phyloP scores from a whole-genome alignment of 352 stramenopile genomes.

The Phytophthora tentaculata region DNA sequence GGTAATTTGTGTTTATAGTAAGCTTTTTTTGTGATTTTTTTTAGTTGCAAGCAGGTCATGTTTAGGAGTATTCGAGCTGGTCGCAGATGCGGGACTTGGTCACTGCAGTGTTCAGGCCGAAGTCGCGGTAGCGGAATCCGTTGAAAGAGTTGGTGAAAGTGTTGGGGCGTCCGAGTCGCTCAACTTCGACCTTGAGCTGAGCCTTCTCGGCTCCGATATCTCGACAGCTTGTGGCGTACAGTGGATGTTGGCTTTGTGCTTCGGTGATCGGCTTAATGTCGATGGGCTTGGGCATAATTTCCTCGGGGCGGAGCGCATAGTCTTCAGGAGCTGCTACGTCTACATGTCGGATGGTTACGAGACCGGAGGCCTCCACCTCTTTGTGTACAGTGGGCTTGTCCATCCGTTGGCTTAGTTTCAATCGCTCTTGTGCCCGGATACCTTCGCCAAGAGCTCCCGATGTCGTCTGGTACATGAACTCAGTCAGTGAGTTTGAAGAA shows the following conservation, averaged over 20 bases:
- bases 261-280: conserved; percentile 72
- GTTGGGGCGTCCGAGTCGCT: conserved; percentile 69
- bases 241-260: conserved; percentile 60
- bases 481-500: conserved; percentile 41
- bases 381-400: conserved; percentile 71
- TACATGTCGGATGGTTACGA: conserved; percentile 59
- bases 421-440: conserved; percentile 47
- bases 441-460: conserved; percentile 59
- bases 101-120: conserved; percentile 80
- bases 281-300: conserved; percentile 55
- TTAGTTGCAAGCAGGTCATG: neutral
- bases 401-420: conserved; percentile 77
- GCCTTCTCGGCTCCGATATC: conserved; percentile 80
- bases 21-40: conserved; percentile 1
- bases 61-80: conserved; percentile 68
- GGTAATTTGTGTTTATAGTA: conserved; percentile 33
- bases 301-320: conserved; percentile 54
- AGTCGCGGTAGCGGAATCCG: conserved; percentile 85
- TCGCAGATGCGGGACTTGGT: conserved; percentile 85
- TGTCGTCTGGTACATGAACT: conserved; percentile 88
- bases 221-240: conserved; percentile 79
- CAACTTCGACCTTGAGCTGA: conserved; percentile 73
- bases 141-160: conserved; percentile 88
- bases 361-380: conserved; percentile 63
- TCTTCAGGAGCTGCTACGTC: conserved; percentile 65